Percentiles rank a stretch among this genome's conserved stretches.
phyloP scores from a whole-genome alignment of 768 basidiomycete species.

The Chalciporus pseudorubinellus region DNA sequence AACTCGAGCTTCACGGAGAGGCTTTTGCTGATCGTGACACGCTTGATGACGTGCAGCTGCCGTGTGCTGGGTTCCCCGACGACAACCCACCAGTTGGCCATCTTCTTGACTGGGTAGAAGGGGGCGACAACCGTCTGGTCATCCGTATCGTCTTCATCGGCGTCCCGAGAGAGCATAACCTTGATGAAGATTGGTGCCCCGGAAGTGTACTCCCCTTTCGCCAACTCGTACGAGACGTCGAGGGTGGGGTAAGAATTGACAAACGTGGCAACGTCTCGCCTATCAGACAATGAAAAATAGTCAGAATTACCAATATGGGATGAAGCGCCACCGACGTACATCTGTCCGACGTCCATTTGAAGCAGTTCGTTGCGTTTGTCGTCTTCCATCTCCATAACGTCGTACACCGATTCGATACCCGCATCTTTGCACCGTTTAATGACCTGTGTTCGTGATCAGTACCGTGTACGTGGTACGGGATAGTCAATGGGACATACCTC shows the following conservation, averaged over 20 bases:
- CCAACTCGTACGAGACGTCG: slow-evolving; percentile 86
- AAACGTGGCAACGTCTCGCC: slow-evolving; percentile 92
- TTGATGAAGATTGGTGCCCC: slow-evolving; percentile 79
- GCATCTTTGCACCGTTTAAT: slow-evolving; percentile 82
- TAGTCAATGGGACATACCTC: slow-evolving; percentile 51
- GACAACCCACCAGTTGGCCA: slow-evolving; percentile 97
- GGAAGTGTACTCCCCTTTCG: slow-evolving; percentile 82
- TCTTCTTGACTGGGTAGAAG: slow-evolving; percentile 86
- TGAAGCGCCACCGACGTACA: slow-evolving; percentile 50
- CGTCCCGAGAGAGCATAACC: slow-evolving; percentile 78
- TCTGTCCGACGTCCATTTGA: slow-evolving; percentile 81
- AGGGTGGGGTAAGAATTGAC: slow-evolving; percentile 98
- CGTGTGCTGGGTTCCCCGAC: slow-evolving; percentile 80
- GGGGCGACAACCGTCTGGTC: slow-evolving; percentile 91
- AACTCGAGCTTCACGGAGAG: slow-evolving; percentile 89
- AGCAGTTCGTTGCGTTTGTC: slow-evolving; percentile 77
- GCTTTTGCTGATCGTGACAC: slow-evolving; percentile 73
- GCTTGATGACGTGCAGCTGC: slow-evolving; percentile 80
- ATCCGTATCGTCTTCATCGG: slow-evolving; percentile 69
- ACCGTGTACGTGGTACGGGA: neutral
- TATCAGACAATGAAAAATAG: slow-evolving; percentile 26
- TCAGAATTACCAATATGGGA: neutral
- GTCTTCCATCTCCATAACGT: slow-evolving; percentile 98
- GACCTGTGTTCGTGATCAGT: slow-evolving; percentile 43
- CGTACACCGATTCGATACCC: slow-evolving; percentile 87